Percentiles rank a stretch among this genome's conserved stretches.
phyloP scores from a whole-genome alignment of 1,139 yeast genomes.

The Yamadazyma triangularis region DNA sequence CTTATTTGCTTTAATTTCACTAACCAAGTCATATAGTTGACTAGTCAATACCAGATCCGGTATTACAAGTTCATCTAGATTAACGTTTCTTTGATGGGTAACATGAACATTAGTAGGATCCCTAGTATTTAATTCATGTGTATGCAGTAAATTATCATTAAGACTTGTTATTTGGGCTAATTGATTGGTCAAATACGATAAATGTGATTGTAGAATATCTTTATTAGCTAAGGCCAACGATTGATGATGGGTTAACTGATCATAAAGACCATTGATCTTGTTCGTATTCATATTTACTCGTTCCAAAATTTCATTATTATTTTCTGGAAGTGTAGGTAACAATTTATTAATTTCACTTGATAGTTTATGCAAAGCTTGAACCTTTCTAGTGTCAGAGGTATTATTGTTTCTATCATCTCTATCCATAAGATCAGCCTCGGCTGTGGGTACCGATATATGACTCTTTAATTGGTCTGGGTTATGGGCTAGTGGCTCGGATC shows the following conservation, averaged over 20 bases:
- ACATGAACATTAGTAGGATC: conserved; percentile 17
- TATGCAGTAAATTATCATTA: conserved; percentile 19
- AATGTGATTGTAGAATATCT: conserved; percentile 27
- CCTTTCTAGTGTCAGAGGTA: neutral
- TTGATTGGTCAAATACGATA: conserved; percentile 29
- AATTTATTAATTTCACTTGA: conserved; percentile 21
- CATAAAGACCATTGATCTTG: conserved; percentile 26
- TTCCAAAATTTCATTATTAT: conserved; percentile 3
- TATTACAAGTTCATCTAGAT: conserved; percentile 33
- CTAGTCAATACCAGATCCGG: conserved; percentile 40
- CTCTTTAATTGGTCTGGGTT: no score
- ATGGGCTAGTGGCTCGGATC: no score
- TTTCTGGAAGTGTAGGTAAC: conserved; percentile 12
- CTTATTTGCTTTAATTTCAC: conserved; percentile 64
- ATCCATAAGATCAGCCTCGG: conserved; percentile 20
- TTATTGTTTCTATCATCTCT: conserved; percentile 10
- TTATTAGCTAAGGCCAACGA: conserved; percentile 37
- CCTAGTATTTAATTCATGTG: conserved; percentile 22
- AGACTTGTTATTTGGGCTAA: conserved; percentile 21
- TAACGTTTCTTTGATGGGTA: conserved; percentile 12
- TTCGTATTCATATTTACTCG: conserved; percentile 14
- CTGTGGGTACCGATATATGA: no score
- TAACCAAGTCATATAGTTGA: conserved; percentile 58
- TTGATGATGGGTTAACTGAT: conserved; percentile 33
- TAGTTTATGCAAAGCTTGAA: conserved; percentile 12